Conservation (phyloP, 768 basidiomycete genomes). For the Tephrocybe sp. region DNA sequence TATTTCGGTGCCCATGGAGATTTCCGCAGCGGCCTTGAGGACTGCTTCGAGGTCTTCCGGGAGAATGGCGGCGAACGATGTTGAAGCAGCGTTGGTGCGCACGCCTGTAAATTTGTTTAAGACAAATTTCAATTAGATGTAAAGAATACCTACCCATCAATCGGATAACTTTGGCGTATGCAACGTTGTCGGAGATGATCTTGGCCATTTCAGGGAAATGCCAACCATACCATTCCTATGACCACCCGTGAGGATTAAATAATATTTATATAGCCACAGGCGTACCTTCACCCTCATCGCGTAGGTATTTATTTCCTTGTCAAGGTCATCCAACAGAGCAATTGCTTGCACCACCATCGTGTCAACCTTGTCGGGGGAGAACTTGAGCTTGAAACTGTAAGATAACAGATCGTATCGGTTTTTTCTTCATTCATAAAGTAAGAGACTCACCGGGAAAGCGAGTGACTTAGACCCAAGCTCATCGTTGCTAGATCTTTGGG, state of each 20-base stretch:
- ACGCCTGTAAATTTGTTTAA: conserved; percentile 54
- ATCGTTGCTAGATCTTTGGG: conserved; percentile 95
- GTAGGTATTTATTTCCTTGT: conserved; percentile 99
- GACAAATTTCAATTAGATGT: background rate
- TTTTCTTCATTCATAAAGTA: background rate
- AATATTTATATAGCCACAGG: background rate
- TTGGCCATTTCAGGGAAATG: conserved; percentile 99
- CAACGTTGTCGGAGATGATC: conserved; percentile 95
- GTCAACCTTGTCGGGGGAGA: conserved; percentile 99
- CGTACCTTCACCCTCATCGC: conserved; percentile 97
- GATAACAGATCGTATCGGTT: background rate
- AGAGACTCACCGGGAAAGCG: conserved; percentile 79
- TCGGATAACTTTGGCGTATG: conserved; percentile 93
- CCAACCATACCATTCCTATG: conserved; percentile 99
- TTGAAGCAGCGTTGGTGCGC: conserved; percentile 89
- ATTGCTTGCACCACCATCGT: conserved; percentile 99
- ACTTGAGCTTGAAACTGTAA: conserved; percentile 96
- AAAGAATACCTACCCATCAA: conserved; percentile 70
- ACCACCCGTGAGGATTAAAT: background rate
- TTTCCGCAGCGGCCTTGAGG: conserved; percentile 93
- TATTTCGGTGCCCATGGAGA: conserved; percentile 99
- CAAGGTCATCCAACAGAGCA: conserved; percentile 94
- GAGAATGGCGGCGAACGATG: conserved; percentile 85
- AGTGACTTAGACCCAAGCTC: conserved; percentile 97
- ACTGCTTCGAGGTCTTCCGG: conserved; percentile 97